Evolutionary conservation across 169 alveolate species (phyloP).

Genomic region (Plasmodium inui): DNA sequence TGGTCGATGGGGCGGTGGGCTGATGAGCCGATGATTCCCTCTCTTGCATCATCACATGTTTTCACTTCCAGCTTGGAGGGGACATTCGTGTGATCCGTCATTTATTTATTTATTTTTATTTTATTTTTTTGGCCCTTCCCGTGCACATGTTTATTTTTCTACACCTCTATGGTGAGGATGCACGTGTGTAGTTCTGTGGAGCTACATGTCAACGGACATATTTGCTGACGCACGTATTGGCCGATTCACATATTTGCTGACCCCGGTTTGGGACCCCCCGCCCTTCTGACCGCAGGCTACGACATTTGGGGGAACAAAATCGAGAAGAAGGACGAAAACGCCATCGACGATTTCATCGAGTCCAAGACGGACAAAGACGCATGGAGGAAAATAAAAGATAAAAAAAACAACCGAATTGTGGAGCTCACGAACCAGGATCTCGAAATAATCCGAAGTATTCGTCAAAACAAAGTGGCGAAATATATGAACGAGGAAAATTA

Average conservation of each 20-base stretch:
- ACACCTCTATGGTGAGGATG: neutral
- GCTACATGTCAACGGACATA: neutral
- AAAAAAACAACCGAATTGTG: conserved; percentile 57
- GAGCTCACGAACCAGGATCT: conserved; percentile 51
- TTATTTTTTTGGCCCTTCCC: neutral
- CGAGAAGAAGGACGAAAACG: conserved; percentile 23
- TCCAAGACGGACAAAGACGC: conserved; percentile 35
- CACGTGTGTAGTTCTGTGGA: neutral
- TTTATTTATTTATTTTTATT: too few species aligned
- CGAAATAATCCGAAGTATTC: conserved; percentile 45
- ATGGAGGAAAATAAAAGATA: conserved; percentile 75
- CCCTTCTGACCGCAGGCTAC: conserved; percentile 42
- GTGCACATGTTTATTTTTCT: neutral
- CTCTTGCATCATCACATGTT: neutral
- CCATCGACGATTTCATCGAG: conserved; percentile 61
- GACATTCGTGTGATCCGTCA: neutral
- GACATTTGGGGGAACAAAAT: conserved; percentile 66
- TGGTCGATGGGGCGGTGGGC: neutral
- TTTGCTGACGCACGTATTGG: too few species aligned
- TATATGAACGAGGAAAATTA: conserved; percentile 13
- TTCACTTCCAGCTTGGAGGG: neutral
- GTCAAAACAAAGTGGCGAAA: conserved; percentile 66
- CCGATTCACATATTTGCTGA: neutral
- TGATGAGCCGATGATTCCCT: neutral
- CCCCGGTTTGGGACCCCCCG: too few species aligned